Evolutionary conservation across 2,329 filamentous ascomycete species (phyloP).

Genomic region (Aspergillus melleus): DNA sequence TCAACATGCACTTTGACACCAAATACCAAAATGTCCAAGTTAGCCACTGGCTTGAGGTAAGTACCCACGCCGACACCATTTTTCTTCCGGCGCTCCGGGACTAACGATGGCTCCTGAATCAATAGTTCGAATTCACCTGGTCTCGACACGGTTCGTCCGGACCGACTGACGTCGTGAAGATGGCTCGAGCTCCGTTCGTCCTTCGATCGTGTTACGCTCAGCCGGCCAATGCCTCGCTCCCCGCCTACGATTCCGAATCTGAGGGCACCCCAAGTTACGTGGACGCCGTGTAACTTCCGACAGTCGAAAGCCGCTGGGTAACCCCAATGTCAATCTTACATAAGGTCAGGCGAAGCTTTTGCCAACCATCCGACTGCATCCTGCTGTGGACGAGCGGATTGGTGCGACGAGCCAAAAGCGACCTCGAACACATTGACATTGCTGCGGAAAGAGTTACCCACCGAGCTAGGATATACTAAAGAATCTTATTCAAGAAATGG

Average conservation of each 20-base stretch:
- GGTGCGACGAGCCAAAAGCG: too few species aligned
- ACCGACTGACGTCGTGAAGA: conserved; percentile 8
- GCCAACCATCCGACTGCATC: background rate
- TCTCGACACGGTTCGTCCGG: background rate
- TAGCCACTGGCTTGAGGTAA: conserved; percentile 18
- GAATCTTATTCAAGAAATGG: background rate
- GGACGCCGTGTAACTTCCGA: background rate
- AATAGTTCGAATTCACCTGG: conserved; percentile 13
- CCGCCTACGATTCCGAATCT: conserved; percentile 5
- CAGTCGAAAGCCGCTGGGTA: background rate
- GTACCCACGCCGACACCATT: background rate
- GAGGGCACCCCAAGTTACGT: background rate
- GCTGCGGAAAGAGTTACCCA: background rate
- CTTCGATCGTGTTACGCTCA: conserved; percentile 17
- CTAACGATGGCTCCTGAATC: background rate
- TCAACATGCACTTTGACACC: conserved; percentile 16
- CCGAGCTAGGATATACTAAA: background rate
- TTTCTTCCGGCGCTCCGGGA: background rate
- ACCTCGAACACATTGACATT: too few species aligned
- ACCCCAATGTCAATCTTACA: background rate
- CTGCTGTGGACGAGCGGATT: too few species aligned
- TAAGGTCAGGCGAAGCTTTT: background rate
- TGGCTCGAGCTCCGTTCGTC: conserved; percentile 6
- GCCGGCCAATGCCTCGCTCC: conserved; percentile 12
- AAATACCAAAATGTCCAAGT: conserved; percentile 13